Evolutionary conservation across 2,329 filamentous ascomycete genomes (phyloP).

Genomic region (Zopfia rhizophila): DNA sequence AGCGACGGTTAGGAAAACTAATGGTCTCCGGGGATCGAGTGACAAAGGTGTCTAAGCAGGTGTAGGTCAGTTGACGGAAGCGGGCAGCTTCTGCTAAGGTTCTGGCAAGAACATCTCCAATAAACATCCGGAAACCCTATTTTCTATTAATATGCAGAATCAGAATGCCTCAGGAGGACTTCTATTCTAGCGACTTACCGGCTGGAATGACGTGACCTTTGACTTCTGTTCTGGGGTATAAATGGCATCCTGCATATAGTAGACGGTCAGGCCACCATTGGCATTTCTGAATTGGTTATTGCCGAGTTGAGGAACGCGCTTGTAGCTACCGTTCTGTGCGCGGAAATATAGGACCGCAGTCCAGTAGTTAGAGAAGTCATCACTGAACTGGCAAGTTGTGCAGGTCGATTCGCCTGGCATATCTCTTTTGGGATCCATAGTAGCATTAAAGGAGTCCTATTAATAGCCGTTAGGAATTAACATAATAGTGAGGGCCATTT

Average conservation of each 20-base stretch:
- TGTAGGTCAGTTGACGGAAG: constrained; percentile 31
- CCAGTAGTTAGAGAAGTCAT: constrained; percentile 31
- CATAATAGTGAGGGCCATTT: neutral
- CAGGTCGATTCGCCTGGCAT: constrained; percentile 31
- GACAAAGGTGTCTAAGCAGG: constrained; percentile 28
- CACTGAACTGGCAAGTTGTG: constrained; percentile 27
- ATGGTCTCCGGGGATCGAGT: constrained; percentile 24
- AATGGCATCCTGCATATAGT: constrained; percentile 37
- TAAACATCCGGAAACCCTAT: constrained; percentile 34
- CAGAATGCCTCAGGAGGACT: neutral
- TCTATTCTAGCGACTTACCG: constrained; percentile 17
- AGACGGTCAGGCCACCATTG: constrained; percentile 29
- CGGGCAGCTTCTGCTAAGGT: constrained; percentile 22
- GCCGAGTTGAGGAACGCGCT: constrained; percentile 27
- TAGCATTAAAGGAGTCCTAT: constrained; percentile 34
- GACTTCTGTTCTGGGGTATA: constrained; percentile 29
- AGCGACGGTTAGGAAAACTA: constrained; percentile 21
- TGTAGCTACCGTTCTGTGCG: constrained; percentile 24
- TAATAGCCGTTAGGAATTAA: constrained; percentile 8
- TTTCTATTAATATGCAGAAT: constrained; percentile 1
- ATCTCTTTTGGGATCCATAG: constrained; percentile 28
- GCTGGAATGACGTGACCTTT: constrained; percentile 30
- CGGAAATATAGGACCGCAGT: constrained; percentile 32
- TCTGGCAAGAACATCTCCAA: constrained; percentile 29
- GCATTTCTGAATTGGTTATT: constrained; percentile 28